Evolutionary conservation across 345 rosid species (phyloP).

Genomic region (Abelmoschus esculentus): DNA sequence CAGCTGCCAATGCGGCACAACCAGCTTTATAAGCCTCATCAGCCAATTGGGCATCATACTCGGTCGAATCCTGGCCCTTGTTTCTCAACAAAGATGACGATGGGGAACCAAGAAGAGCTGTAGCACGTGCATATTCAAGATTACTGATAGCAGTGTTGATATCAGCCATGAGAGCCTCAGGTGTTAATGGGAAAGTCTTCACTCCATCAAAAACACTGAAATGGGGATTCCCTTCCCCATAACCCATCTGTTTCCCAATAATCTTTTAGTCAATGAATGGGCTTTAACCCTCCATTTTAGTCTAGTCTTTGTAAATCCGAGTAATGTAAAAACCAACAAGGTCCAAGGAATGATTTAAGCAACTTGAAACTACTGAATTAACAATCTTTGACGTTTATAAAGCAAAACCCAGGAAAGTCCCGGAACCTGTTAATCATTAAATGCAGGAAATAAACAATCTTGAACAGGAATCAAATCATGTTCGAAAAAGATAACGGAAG

Average conservation of each 20-base stretch:
- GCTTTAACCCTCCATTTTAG: background rate
- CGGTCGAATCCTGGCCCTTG: constrained; percentile 12
- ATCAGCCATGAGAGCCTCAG: constrained; percentile 57
- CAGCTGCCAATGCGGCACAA: constrained; percentile 58
- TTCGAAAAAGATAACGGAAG: background rate
- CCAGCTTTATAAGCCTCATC: constrained; percentile 64
- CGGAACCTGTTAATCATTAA: background rate
- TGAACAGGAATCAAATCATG: background rate
- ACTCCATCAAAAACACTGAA: constrained; percentile 49
- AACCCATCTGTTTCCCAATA: constrained; percentile 28
- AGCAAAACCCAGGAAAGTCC: background rate
- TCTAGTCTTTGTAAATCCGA: background rate
- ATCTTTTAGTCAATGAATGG: background rate
- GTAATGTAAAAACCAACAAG: too few relatives aligned
- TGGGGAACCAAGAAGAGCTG: constrained; percentile 31
- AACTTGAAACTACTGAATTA: background rate
- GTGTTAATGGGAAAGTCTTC: constrained; percentile 36
- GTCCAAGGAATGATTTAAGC: too few relatives aligned
- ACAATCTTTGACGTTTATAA: background rate
- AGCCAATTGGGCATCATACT: constrained; percentile 41
- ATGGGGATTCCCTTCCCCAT: constrained; percentile 22
- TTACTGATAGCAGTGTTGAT: constrained; percentile 43
- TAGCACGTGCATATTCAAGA: constrained; percentile 47
- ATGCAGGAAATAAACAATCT: background rate
- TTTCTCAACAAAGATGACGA: constrained; percentile 20